These are phyloP conservation scores for Botrytis elliptica DNA, from an alignment of 2,329 filamentous ascomycete genomes.

Conservation along the genomic window DNA sequence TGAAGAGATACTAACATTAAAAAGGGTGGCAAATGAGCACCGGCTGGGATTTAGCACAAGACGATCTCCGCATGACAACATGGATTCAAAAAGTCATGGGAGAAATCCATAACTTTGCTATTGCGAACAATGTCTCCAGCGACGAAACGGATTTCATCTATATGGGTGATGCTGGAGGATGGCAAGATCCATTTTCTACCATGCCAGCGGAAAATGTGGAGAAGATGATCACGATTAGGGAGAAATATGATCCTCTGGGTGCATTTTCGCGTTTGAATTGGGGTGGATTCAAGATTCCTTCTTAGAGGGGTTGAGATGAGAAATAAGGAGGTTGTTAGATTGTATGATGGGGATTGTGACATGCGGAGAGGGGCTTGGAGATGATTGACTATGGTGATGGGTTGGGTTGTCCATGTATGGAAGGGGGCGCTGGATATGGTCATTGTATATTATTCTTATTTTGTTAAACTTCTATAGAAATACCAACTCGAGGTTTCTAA, in stretches of 20 bases:
- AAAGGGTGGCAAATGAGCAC: slow-evolving; percentile 44
- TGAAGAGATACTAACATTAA: neutral
- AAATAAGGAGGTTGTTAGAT: neutral
- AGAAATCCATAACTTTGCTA: slow-evolving; percentile 39
- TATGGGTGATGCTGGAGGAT: slow-evolving; percentile 29
- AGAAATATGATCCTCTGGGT: slow-evolving; percentile 33
- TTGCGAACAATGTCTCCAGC: slow-evolving; percentile 21
- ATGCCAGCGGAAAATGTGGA: slow-evolving; percentile 41
- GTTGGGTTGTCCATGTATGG: neutral
- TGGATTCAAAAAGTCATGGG: slow-evolving; percentile 39
- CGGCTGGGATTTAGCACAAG: slow-evolving; percentile 40
- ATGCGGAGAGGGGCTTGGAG: neutral
- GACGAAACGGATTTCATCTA: slow-evolving; percentile 24
- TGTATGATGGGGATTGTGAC: neutral
- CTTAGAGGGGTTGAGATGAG: neutral
- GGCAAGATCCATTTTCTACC: slow-evolving; percentile 33
- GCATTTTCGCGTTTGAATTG: slow-evolving; percentile 35
- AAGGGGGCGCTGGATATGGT: neutral
- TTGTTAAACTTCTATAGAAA: too few species aligned
- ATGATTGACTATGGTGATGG: neutral
- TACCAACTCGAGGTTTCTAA: neutral
- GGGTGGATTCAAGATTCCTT: slow-evolving; percentile 35
- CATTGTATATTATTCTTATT: neutral
- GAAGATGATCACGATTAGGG: slow-evolving; percentile 31
- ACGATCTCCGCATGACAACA: slow-evolving; percentile 41